Evolutionary conservation across 768 basidiomycete species (phyloP), one percentile per base, ranked within the genome.

Genomic region (Pleurotus tuber-regium): DNA sequence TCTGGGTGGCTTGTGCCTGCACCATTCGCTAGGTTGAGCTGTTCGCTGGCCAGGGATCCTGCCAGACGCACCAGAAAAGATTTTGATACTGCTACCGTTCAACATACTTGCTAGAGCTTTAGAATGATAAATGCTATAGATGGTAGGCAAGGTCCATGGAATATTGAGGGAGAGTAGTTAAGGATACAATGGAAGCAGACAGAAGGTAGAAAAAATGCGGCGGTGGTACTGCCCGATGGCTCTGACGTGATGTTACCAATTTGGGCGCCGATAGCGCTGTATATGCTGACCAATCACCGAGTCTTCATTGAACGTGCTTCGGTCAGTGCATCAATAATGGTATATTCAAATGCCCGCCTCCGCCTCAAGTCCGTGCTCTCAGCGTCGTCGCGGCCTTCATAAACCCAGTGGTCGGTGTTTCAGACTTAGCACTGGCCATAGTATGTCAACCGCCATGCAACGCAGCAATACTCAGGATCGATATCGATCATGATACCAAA

Each of bases 1-100:
- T 93, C 90, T 49, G 94, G 92, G 70, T 98, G 96, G 71, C 91
- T 93, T 29, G 92, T 95, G 55, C 94, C 94, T 96, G 60, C 16
- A 26, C 23, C 41, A 19, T 35, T 44, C 23, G 52, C 47, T 55
- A 41, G 48, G 33, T 52, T 33, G 44, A 55, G 41, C 42, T 36
- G n/a, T 48, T 25, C 35, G 46, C 54, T 50, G 50, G 24, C 10
- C 24, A 51, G 24, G 58, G 12, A 51, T 12, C 4, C 19, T 18
- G 21, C 53, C 52, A n/a, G 29, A 41, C 70, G 53, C 52, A 78
- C 79, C 80, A 54, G 78, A 76, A 61, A 80, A 82, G 33, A 82
- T 70, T 61, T 80, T 82, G 61, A 82, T 80, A 58, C 79, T 75
- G 54, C 75, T 76, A 52, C 78, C 78, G 63, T 75, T 80, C 63